phyloP scores from a whole-genome alignment of 352 stramenopile genomes.

The Paralagenidium karlingii region DNA sequence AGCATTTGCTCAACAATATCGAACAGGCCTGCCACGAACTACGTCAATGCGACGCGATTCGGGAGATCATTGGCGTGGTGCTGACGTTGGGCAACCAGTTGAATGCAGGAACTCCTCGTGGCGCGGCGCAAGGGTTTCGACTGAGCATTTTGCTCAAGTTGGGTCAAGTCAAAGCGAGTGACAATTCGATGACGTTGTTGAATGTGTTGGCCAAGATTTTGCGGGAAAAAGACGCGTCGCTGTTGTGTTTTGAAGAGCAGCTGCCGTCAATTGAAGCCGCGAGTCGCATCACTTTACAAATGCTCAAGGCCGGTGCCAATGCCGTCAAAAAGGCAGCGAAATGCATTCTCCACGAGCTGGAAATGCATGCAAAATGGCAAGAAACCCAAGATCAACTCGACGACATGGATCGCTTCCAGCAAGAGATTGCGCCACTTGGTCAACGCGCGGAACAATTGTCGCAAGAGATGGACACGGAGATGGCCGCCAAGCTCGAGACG shows the following conservation, averaged over 20 bases:
- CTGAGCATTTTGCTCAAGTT: conserved; percentile 83
- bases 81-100: conserved; percentile 84
- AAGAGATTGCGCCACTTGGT: conserved; percentile 60
- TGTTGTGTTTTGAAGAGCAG: conserved; percentile 64
- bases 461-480: conserved; percentile 29
- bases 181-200: conserved; percentile 74
- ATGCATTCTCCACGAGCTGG: conserved; percentile 57
- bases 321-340: conserved; percentile 59
- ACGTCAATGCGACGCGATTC: conserved; percentile 75
- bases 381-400: conserved; percentile 14
- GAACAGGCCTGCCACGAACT: conserved; percentile 83
- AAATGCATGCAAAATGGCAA: conserved; percentile 41
- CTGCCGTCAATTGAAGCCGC: conserved; percentile 60
- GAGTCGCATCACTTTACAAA: conserved; percentile 62
- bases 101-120: conserved; percentile 77
- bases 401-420: conserved; percentile 55
- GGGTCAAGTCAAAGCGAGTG: conserved; percentile 69
- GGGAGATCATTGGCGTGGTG: conserved; percentile 78
- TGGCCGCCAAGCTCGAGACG: conserved; percentile 44
- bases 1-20: conserved; percentile 67
- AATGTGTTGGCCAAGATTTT: conserved; percentile 70
- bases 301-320: conserved; percentile 61
- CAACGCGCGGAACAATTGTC: conserved; percentile 50
- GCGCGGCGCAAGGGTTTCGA: conserved; percentile 79
- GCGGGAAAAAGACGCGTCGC: conserved; percentile 43